A percentile compares a stretch with the other conserved stretches of the same genome.
These are phyloP conservation scores for Hydnum rufescens DNA, from an alignment of 768 basidiomycete species.

Conservation along the genomic window DNA sequence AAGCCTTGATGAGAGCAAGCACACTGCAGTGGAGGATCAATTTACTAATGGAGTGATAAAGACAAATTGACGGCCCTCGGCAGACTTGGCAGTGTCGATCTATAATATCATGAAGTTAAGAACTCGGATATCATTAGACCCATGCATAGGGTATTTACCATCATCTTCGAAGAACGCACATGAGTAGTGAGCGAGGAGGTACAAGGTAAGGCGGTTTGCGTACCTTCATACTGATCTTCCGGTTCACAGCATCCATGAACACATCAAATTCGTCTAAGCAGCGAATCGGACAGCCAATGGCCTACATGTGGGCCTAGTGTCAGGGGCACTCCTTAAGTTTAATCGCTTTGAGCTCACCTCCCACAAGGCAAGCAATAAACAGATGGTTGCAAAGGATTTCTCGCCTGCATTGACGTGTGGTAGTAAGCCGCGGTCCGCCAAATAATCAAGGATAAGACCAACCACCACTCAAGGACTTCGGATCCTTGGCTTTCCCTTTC, in stretches of 20 bases:
- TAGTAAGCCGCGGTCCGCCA: background rate
- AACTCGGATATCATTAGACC: background rate
- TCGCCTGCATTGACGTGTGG: slow-evolving; percentile 27
- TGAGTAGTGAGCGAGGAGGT: slow-evolving; percentile 1
- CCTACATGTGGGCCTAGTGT: slow-evolving; percentile 12
- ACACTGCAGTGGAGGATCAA: background rate
- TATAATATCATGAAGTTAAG: slow-evolving; percentile 15
- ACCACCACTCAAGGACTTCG: slow-evolving; percentile 28
- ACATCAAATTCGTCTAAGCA: slow-evolving; percentile 99
- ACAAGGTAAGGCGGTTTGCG: slow-evolving; percentile 37
- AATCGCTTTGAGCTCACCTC: slow-evolving; percentile 20
- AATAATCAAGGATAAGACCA: background rate
- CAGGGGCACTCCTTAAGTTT: background rate
- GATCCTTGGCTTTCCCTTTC: slow-evolving; percentile 49
- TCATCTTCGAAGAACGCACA: slow-evolving; percentile 6
- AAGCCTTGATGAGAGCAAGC: background rate
- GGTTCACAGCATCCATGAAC: slow-evolving; percentile 65
- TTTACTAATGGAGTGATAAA: slow-evolving; percentile 75
- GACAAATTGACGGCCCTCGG: slow-evolving; percentile 80
- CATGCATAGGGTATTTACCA: background rate
- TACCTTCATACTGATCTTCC: slow-evolving; percentile 83
- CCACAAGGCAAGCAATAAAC: slow-evolving; percentile 86
- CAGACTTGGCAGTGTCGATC: slow-evolving; percentile 79
- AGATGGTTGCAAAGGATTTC: slow-evolving; percentile 93
- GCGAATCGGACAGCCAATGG: slow-evolving; percentile 80